phyloP scores from a whole-genome alignment of 257 asterid species.

The Ajuga chamaepitys region DNA sequence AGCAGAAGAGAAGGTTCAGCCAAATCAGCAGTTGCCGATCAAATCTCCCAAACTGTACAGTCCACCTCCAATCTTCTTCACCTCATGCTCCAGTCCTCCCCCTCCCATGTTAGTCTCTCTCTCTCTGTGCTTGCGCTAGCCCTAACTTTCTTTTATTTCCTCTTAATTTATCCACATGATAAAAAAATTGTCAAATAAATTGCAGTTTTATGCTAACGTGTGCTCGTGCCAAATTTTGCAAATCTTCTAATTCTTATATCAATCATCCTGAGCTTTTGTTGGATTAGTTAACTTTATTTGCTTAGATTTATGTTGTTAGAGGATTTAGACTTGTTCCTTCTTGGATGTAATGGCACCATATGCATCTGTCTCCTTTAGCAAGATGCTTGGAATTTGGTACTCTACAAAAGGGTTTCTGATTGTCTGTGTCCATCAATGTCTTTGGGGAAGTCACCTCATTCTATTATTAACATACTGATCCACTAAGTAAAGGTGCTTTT shows the following conservation, averaged over 20 bases:
- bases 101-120: conserved; percentile 47
- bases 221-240: background rate
- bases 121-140: background rate
- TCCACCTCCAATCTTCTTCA: conserved; percentile 88
- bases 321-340: background rate
- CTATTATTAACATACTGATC: too few relatives aligned
- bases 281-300: background rate
- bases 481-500: too few relatives aligned
- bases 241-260: background rate
- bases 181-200: background rate
- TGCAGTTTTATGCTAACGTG: background rate
- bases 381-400: background rate
- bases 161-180: background rate
- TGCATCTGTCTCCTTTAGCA: background rate
- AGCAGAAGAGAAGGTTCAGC: conserved; percentile 57
- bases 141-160: background rate
- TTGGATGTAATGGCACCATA: background rate
- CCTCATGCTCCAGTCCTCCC: conserved; percentile 85
- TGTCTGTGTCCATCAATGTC: background rate
- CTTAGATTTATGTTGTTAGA: background rate
- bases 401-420: background rate
- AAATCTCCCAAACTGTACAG: conserved; percentile 65
- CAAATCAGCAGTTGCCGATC: conserved; percentile 59
- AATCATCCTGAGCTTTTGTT: background rate
- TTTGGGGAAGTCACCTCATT: background rate